Base-by-base conservation (phyloP, 1,139 yeast genomes). In the Neolecta irregularis region DNA sequence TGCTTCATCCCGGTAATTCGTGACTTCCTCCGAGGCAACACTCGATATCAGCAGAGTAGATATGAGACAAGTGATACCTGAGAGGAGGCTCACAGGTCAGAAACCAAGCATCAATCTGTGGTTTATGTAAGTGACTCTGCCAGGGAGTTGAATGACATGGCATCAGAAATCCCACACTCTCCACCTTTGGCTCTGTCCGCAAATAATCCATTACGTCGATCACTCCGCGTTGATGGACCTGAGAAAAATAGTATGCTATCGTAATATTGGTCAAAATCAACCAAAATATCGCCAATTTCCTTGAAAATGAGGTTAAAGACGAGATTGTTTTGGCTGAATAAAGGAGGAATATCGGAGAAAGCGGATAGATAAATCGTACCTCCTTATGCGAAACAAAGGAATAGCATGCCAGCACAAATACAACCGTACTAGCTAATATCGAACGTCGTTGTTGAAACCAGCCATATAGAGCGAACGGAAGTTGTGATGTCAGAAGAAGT, bases 101-200 rank as follows among this genome's bases (percentile, higher is more conserved):
- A 41, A 76, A 75, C 93, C 94, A 79, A 19, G 70, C 55, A 6
- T 57, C 55, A 3, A 69, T 53, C 12, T 64, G 65, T 5, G 58
- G 54, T 17, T 77, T 57, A 48, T 83, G 94, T 30, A 91, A 55
- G 48, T 77, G 73, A 24, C 92, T 70, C 50, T 81, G 94, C 76
- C 93, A 80, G 2, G 98, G 98, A 0, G 96, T 85, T 0, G 96
- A 85, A 53, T 91, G 98, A 49, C 98, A 91, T 0, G 99, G 98
- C 51, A 85, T 80, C 13, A 91, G 54, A 45, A 88, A 76, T 1
- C 93, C 93, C 29, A 83, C 59, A 2, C 77, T 65, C 0, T 54
- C 44, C 4, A 69, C 61, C 1, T 51, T 46, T 0, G 63, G 56
- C 15, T 65, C 58, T 6, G 53, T 42, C 35, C 72, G 62, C 17